phyloP scores from a whole-genome alignment of 2,329 filamentous ascomycete genomes.

The Botryotinia calthae region DNA sequence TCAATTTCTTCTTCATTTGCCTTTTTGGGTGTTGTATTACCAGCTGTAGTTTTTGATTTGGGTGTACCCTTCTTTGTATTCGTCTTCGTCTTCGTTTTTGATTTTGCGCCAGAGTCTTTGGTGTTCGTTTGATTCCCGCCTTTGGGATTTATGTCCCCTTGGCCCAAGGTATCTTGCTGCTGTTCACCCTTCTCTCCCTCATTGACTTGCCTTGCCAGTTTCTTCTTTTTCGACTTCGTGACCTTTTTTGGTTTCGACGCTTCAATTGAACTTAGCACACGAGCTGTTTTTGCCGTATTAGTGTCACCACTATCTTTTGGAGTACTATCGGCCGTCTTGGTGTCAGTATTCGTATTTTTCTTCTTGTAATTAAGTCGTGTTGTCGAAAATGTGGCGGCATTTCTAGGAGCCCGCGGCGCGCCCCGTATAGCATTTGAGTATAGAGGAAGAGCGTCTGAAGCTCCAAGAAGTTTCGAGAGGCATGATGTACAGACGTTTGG shows the following conservation, averaged over 20 bases:
- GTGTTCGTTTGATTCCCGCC: not conserved
- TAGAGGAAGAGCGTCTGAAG: conserved; percentile 9
- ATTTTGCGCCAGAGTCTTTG: not conserved
- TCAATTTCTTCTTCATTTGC: not conserved
- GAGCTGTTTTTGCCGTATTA: not conserved
- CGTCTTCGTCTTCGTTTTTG: not conserved
- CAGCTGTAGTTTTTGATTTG: not conserved
- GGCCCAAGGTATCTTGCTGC: not conserved
- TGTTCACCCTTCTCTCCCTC: not conserved
- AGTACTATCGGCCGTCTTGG: not conserved
- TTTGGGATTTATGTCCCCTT: not conserved
- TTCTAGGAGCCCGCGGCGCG: conserved; percentile 9
- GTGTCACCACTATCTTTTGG: not conserved
- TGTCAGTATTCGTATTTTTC: not conserved
- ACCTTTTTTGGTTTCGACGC: not conserved
- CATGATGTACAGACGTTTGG: conserved; percentile 33
- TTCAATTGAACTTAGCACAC: not conserved
- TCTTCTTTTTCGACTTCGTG: not conserved
- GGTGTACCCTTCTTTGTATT: not conserved
- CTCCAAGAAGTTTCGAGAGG: conserved; percentile 23
- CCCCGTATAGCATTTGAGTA: conserved; percentile 12
- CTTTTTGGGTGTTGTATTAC: not conserved
- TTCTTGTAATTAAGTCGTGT: conserved; percentile 7
- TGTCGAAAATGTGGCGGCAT: conserved; percentile 20
- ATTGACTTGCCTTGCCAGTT: not conserved